Conservation (phyloP, 306 rosid species). For the Quercus variabilis region DNA sequence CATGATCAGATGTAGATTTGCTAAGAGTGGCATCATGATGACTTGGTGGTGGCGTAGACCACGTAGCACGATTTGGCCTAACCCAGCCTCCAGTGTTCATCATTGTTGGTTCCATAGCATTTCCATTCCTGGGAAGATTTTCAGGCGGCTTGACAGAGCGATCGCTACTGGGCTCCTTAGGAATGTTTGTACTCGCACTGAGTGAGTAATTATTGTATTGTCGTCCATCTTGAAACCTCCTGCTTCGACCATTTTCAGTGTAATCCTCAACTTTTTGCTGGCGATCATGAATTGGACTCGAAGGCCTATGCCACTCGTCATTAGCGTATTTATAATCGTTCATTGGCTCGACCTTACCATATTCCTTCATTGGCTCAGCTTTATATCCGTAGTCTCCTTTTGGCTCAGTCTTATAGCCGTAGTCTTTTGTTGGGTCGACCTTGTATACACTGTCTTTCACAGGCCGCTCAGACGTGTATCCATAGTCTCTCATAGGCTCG, state of each 20-base stretch:
- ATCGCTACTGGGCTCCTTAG: too few relatives aligned
- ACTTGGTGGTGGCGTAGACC: neutral
- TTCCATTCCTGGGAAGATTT: neutral
- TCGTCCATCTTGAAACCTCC: too few relatives aligned
- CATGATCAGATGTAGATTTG: constrained; percentile 37
- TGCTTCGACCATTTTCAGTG: neutral
- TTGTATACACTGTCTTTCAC: constrained; percentile 1
- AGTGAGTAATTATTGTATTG: too few relatives aligned
- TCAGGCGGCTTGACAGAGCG: too few relatives aligned
- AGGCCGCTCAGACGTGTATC: neutral
- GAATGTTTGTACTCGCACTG: too few relatives aligned
- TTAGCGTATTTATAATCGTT: neutral
- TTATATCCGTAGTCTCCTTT: too few relatives aligned
- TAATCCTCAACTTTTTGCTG: constrained; percentile 1
- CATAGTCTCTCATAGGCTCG: neutral
- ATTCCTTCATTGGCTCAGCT: too few relatives aligned
- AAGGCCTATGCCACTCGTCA: neutral
- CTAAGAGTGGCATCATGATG: constrained; percentile 31
- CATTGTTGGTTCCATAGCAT: too few relatives aligned
- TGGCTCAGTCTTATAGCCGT: too few relatives aligned
- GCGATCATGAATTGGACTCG: constrained; percentile 11
- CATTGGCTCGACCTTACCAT: neutral
- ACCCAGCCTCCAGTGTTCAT: too few relatives aligned
- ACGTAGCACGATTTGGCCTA: too few relatives aligned
- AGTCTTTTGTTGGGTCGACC: constrained; percentile 12